These are phyloP conservation scores for Saitozyma podzolica DNA, from an alignment of 768 basidiomycete genomes.

Conservation along the genomic window DNA sequence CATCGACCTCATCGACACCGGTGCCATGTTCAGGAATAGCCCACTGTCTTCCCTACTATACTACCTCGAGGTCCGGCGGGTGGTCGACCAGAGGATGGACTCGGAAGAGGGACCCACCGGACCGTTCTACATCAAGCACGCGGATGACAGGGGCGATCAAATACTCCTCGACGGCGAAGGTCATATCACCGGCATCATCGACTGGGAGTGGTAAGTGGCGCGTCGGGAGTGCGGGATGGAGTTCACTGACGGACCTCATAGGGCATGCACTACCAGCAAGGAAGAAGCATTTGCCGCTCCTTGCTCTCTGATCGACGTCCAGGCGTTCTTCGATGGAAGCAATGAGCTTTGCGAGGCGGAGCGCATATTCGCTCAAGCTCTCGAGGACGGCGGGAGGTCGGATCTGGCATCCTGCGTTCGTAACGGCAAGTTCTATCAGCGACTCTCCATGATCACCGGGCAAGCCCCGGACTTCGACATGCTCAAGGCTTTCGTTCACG, in stretches of 20 bases:
- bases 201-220: slow-evolving; percentile 48
- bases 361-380: not conserved
- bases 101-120: not conserved
- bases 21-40: not conserved
- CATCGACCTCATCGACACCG: not conserved
- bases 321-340: slow-evolving; percentile 2
- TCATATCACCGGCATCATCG: slow-evolving; percentile 41
- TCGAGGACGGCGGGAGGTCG: not conserved
- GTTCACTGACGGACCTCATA: slow-evolving; percentile 3
- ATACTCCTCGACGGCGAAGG: slow-evolving; percentile 37
- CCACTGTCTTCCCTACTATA: not conserved
- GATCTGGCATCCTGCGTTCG: slow-evolving; percentile 5
- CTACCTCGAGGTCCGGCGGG: not conserved
- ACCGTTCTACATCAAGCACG: slow-evolving; percentile 28
- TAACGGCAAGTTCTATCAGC: slow-evolving; percentile 8
- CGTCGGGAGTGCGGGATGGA: not conserved
- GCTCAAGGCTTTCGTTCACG: not conserved
- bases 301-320: not conserved
- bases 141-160: slow-evolving; percentile 38
- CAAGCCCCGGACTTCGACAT: slow-evolving; percentile 1
- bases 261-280: slow-evolving; percentile 8
- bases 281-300: slow-evolving; percentile 14
- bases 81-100: not conserved
- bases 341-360: slow-evolving; percentile 6
- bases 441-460: not conserved